Evolutionary conservation across 208 protist genomes (phyloP), one percentile per base, ranked within the genome.

Genomic region (Leishmania major): DNA sequence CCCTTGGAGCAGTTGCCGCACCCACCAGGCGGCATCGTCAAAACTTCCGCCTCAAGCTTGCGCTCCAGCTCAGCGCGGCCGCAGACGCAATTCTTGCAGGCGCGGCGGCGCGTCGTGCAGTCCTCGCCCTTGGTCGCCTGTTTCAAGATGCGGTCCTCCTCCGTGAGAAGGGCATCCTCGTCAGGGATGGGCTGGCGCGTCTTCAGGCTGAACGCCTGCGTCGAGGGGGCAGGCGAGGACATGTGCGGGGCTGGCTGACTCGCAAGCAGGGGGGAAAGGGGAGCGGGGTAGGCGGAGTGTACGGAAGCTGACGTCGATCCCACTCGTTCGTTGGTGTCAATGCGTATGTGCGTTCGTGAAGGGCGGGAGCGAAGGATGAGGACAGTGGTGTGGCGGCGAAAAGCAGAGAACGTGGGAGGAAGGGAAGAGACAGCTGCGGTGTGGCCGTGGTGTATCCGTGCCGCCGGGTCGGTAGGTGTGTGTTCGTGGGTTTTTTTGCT

Each of bases 1-100:
- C 96, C 96, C 75, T 92, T 91, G 5, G 93, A 81, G 83, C 96
- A 98, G 86, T 95, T 97, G 53, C 96, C 96, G 45, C 95, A 98
- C 17, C 95, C 94, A 76, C 94, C 94, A 10, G 89, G 25, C 3
- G 94, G 94, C 86, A 93, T 90, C 74, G 87, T 47, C 8, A 87
- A 57, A 47, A 74, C 89, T 31, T 90, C 87, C 31, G 89, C 88
- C 81, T 90, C 87, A 13, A 91, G 73, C 51, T 79, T 72, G 13
- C 78, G 82, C 90, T 97, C 92, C 74, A 96, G 87, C 87, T 95
- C 90, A 1, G 90, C 92, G 28, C 94, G 90, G 57, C 94, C 94
- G 85, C 94, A 97, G 28, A 94, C 92, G 80, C 94, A 97, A 87
- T 95, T 97, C 82, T 97, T 97, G 86, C 94, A 97, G 28, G 94